phyloP scores from a whole-genome alignment of 2,329 filamentous ascomycete species.

The Fusarium pininemorale region DNA sequence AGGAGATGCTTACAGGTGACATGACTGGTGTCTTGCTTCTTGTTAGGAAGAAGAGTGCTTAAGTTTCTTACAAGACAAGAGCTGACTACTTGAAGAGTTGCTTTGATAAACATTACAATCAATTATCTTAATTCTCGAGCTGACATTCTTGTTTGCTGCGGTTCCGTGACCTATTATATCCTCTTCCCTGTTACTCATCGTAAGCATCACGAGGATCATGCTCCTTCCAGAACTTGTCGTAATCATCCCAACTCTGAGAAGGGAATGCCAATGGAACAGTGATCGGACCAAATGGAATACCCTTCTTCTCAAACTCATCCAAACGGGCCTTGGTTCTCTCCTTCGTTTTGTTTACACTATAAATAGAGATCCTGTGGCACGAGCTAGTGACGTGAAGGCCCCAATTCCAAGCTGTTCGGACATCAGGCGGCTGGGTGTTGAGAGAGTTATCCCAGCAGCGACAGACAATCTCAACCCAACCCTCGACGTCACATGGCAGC shows the following conservation, averaged over 20 bases:
- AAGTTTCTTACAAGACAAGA: background rate
- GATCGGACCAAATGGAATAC: conserved; percentile 60
- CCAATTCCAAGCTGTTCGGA: conserved; percentile 70
- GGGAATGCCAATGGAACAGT: conserved; percentile 63
- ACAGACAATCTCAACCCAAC: conserved; percentile 67
- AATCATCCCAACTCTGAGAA: conserved; percentile 59
- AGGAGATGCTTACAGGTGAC: background rate
- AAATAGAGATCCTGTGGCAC: conserved; percentile 68
- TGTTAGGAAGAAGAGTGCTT: background rate
- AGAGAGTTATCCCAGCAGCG: conserved; percentile 70
- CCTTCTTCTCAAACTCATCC: conserved; percentile 59
- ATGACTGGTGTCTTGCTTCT: background rate
- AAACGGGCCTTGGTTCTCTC: conserved; percentile 60
- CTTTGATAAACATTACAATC: background rate
- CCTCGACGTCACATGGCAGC: conserved; percentile 69
- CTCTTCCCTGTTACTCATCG: conserved; percentile 1
- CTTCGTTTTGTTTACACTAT: conserved; percentile 67
- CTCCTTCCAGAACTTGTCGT: conserved; percentile 47
- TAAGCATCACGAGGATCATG: conserved; percentile 43
- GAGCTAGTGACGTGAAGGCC: conserved; percentile 71
- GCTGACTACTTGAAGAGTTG: background rate
- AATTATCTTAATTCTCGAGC: background rate
- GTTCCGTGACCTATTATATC: background rate
- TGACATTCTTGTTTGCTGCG: background rate
- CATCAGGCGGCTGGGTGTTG: conserved; percentile 67